Conservation (phyloP, 495 filamentous ascomycete species). For the Penicillium lividum region DNA sequence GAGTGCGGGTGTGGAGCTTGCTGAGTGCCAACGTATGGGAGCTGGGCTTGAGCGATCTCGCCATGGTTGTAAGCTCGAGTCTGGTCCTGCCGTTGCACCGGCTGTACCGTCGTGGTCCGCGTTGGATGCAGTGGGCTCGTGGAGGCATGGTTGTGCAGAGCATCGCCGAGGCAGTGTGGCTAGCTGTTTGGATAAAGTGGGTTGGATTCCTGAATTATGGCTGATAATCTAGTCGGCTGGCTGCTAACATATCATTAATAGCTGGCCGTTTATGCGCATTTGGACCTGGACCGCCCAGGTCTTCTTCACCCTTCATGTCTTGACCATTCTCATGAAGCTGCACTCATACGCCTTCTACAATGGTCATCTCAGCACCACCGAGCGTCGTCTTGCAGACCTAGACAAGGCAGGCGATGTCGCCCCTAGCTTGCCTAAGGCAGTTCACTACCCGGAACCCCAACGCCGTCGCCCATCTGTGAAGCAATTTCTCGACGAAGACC, state of each 20-base stretch:
- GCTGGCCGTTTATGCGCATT: conserved; percentile 79
- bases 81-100: conserved; percentile 73
- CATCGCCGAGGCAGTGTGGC: conserved; percentile 75
- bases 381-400: conserved; percentile 73
- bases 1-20: conserved; percentile 80
- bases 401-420: conserved; percentile 69
- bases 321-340: conserved; percentile 96
- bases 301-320: conserved; percentile 86
- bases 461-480: conserved; percentile 37
- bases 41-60: conserved; percentile 75
- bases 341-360: conserved; percentile 98
- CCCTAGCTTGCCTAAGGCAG: conserved; percentile 56
- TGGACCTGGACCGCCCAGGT: conserved; percentile 98
- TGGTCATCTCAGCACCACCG: conserved; percentile 86
- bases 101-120: conserved; percentile 56
- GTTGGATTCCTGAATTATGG: conserved; percentile 20
- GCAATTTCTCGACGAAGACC: conserved; percentile 33
- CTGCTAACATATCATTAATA: conserved; percentile 21
- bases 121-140: conserved; percentile 68
- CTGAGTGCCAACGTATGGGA: conserved; percentile 88
- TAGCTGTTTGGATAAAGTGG: conserved; percentile 77
- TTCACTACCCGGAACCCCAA: conserved; percentile 71
- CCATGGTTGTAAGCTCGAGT: conserved; percentile 78
- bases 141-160: conserved; percentile 81
- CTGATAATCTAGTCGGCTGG: background rate